phyloP scores from a whole-genome alignment of 129 eudicot genomes.

The Saposhnikovia divaricata region DNA sequence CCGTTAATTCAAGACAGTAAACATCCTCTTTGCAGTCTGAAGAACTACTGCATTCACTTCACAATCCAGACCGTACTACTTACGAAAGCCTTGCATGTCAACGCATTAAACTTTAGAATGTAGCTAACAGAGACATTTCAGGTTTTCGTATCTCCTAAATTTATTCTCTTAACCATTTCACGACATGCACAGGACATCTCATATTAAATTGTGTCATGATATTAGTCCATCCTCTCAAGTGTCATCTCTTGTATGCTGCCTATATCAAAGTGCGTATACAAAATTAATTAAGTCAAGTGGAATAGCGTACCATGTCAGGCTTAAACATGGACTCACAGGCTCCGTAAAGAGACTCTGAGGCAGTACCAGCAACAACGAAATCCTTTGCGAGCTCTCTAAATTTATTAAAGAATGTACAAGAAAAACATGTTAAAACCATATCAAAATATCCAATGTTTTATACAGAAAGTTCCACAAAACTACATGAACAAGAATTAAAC shows the following conservation, averaged over 20 bases:
- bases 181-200: background rate
- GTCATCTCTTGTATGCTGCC: background rate
- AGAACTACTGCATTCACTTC: background rate
- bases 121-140: background rate
- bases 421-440: background rate
- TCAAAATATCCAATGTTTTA: background rate
- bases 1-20: background rate
- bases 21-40: background rate
- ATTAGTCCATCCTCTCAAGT: background rate
- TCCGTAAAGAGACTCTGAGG: slow-evolving; percentile 95
- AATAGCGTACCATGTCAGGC: slow-evolving; percentile 78
- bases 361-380: slow-evolving; percentile 96
- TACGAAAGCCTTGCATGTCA: background rate
- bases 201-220: background rate
- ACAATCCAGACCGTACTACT: background rate
- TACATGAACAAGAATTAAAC: background rate
- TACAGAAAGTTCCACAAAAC: background rate
- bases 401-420: background rate
- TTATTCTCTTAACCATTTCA: background rate
- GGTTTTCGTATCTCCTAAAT: background rate
- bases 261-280: background rate
- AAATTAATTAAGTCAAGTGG: background rate
- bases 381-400: slow-evolving; percentile 95
- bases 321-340: slow-evolving; percentile 97
- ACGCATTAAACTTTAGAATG: background rate